A percentile compares a stretch with the other conserved stretches of the same genome.
phyloP scores from a whole-genome alignment of 768 basidiomycete species.

The Suillus cothurnatus region DNA sequence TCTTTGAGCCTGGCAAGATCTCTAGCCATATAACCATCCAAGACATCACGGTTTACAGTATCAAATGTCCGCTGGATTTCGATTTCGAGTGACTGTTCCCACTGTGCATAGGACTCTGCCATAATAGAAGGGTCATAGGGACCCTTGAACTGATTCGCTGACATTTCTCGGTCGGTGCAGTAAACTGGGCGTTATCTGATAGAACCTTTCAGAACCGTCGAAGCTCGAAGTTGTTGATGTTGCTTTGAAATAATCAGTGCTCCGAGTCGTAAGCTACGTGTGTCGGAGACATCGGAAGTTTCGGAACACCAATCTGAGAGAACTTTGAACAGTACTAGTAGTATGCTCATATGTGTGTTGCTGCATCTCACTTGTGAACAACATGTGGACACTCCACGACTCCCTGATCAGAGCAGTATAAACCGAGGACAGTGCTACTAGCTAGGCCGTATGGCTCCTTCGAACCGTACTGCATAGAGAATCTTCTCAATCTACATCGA shows the following conservation, averaged over 20 bases:
- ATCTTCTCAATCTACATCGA: not conserved
- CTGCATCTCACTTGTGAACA: not conserved
- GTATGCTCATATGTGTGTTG: not conserved
- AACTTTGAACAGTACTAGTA: not conserved
- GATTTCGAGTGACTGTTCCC: conserved; percentile 7
- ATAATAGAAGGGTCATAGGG: conserved; percentile 4
- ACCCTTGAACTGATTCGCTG: not conserved
- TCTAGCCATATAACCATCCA: conserved; percentile 3
- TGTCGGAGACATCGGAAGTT: not conserved
- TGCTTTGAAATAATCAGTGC: not conserved
- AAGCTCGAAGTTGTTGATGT: not conserved
- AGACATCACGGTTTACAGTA: not conserved
- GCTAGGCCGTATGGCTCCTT: not conserved
- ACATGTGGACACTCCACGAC: not conserved
- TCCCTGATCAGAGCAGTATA: not conserved
- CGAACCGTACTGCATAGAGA: not conserved
- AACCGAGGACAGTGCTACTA: not conserved
- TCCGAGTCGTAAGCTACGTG: not conserved
- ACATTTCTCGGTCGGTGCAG: not conserved
- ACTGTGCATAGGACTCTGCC: conserved; percentile 6
- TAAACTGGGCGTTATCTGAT: conserved; percentile 20
- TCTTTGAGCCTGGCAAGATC: conserved; percentile 4
- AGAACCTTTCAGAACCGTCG: not conserved
- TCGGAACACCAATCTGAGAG: not conserved
- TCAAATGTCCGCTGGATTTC: conserved; percentile 4